Base-by-base conservation (phyloP, 306 rosid genomes). In the Castanea crenata region DNA sequence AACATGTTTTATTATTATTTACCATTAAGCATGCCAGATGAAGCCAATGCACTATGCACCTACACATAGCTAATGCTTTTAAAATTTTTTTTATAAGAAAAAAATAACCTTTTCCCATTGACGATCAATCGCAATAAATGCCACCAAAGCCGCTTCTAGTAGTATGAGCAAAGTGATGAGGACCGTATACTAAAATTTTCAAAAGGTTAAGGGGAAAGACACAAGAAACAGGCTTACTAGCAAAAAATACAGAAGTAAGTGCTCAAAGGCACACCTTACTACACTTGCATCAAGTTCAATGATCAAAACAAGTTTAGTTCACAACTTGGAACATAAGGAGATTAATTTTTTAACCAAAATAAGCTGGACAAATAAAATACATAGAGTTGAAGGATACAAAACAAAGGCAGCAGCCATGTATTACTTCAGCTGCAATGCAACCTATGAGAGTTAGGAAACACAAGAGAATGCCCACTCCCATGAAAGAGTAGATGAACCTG, bases 401-500 rank as follows among this genome's bases (percentile, higher is more conserved):
- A 86, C 98, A 96, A 69, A 96, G 86, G 89, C 97, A 93, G 89
- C 92, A 96, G 69, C 97, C 90, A 75, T 86, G 88, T 75, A 93
- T 77, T 76, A 89, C 82, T 87, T 91, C 98, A 76, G 98, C 97
- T 18, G 99, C 99, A 81, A 91, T 81, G 83, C 96, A 96, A 67
- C 99, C 98, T 71, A 89, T 71, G 85, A 91, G 85, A 78, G 94
- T 81, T 74, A 89, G 71, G 83, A 87, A 88, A 84, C 94, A 89
- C 79, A 96, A 62, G 76, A 91, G 49, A 74, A 90, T 71, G 25
- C 99, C 99, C 78, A 93, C 83, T 64, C 94, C 94, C 99, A 90
- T 89, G 83, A 90, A 96, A 79, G 88, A 86, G 77, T 90, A 93
- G 82, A 93, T 91, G 78, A 93, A 96, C 99, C 99, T 96, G 92